A percentile compares a stretch with the other conserved stretches of the same genome.
phyloP scores from a whole-genome alignment of 2,329 filamentous ascomycete genomes.

The Sporothrix phasma region DNA sequence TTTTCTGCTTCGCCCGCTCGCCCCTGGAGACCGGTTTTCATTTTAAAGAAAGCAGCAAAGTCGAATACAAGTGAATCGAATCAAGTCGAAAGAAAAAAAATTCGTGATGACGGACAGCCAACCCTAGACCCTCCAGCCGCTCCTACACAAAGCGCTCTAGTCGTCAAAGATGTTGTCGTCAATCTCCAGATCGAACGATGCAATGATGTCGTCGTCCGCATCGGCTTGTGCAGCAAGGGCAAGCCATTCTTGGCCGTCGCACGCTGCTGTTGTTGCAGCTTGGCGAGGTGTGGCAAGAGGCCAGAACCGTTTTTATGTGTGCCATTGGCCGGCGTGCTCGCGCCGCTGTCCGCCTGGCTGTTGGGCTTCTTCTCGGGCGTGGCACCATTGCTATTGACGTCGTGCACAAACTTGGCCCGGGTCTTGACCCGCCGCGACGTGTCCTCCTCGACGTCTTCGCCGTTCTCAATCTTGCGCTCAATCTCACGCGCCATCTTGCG shows the following conservation, averaged over 20 bases:
- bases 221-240: slow-evolving; percentile 63
- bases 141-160: background rate
- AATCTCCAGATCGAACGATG: slow-evolving; percentile 77
- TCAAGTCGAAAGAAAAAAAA: background rate
- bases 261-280: slow-evolving; percentile 40
- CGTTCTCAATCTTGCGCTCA: slow-evolving; percentile 51
- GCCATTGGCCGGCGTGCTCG: slow-evolving; percentile 40
- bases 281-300: slow-evolving; percentile 43
- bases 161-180: slow-evolving; percentile 62
- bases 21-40: background rate
- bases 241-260: slow-evolving; percentile 48
- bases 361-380: slow-evolving; percentile 34
- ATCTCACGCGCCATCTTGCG: slow-evolving; percentile 51
- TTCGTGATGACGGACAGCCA: no score
- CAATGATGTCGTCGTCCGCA: slow-evolving; percentile 93
- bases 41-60: background rate
- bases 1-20: background rate
- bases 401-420: slow-evolving; percentile 57
- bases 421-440: slow-evolving; percentile 54
- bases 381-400: slow-evolving; percentile 40
- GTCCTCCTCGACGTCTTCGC: slow-evolving; percentile 51
- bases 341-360: slow-evolving; percentile 29
- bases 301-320: slow-evolving; percentile 34
- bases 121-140: background rate
- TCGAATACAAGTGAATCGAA: background rate